These are phyloP conservation scores for Paulinella micropora DNA, from an alignment of 78 protist species.

Conservation along the genomic window DNA sequence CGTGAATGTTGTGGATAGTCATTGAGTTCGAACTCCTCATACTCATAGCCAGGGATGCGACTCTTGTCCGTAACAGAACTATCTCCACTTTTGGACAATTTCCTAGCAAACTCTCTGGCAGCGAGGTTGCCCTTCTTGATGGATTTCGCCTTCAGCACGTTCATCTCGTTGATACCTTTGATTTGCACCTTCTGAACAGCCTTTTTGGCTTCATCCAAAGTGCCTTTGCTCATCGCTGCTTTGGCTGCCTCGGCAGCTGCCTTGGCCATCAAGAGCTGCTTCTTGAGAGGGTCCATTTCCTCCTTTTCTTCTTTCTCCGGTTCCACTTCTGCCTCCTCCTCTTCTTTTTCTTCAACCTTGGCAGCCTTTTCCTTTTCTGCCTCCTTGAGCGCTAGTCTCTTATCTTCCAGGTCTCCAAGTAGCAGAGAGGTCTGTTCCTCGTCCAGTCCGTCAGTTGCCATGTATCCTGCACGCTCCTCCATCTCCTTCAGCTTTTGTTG, in stretches of 20 bases:
- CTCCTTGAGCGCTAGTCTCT: not conserved
- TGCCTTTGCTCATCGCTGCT: no score
- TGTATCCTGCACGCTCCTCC: not conserved
- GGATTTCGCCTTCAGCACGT: not conserved
- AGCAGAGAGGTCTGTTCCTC: not conserved
- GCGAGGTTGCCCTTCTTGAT: not conserved
- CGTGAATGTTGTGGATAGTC: slow-evolving; percentile 77
- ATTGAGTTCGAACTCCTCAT: slow-evolving; percentile 72
- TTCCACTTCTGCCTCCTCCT: no score
- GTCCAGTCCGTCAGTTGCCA: not conserved
- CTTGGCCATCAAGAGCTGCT: not conserved
- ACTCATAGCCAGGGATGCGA: not conserved
- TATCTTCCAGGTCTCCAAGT: not conserved
- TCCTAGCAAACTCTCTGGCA: not conserved
- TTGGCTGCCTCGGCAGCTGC: not conserved
- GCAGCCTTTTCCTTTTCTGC: not conserved
- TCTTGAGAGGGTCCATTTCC: not conserved
- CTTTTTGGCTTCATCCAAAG: no score
- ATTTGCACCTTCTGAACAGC: no score
- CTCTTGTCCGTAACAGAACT: not conserved
- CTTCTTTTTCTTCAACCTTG: no score
- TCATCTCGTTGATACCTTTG: no score
- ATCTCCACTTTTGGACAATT: not conserved
- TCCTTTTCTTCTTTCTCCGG: no score
- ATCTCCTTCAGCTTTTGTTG: not conserved